phyloP scores from a whole-genome alignment of 176 grass and related monocot species.

The Ampelocalamus luodianensis region DNA sequence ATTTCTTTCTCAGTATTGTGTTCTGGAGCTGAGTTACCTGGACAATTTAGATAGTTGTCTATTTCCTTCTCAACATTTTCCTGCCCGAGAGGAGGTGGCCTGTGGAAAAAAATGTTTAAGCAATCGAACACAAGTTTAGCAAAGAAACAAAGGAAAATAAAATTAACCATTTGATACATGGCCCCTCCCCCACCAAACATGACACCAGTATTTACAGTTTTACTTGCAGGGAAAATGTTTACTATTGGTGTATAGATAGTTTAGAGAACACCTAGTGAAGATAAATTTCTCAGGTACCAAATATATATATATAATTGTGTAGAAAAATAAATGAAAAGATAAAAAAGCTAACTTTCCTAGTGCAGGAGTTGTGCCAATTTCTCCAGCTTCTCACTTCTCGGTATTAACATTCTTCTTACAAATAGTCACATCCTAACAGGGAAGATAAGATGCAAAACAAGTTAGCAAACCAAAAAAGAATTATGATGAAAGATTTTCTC shows the following conservation, averaged over 20 bases:
- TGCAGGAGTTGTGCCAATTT: not conserved
- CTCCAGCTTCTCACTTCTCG: not conserved
- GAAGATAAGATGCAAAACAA: not conserved
- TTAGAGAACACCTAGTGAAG: not conserved
- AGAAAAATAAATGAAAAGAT: not conserved
- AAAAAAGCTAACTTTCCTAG: not conserved
- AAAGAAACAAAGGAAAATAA: no score
- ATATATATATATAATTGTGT: not conserved
- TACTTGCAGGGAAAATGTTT: not conserved
- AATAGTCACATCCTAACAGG: not conserved
- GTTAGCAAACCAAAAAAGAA: not conserved
- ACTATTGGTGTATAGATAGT: not conserved
- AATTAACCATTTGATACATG: no score
- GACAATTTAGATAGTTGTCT: no score
- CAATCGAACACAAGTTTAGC: no score
- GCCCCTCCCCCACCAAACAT: no score
- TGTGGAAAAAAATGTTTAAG: no score
- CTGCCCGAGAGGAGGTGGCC: no score
- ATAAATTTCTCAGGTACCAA: not conserved
- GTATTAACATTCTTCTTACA: not conserved
- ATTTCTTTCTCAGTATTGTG: no score
- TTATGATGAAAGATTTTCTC: no score
- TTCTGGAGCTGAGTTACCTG: no score
- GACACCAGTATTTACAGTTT: no score
- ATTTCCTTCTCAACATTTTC: no score